Evolutionary conservation across 306 rosid genomes (phyloP).

Genomic region (Amphicarpaea edgeworthii): DNA sequence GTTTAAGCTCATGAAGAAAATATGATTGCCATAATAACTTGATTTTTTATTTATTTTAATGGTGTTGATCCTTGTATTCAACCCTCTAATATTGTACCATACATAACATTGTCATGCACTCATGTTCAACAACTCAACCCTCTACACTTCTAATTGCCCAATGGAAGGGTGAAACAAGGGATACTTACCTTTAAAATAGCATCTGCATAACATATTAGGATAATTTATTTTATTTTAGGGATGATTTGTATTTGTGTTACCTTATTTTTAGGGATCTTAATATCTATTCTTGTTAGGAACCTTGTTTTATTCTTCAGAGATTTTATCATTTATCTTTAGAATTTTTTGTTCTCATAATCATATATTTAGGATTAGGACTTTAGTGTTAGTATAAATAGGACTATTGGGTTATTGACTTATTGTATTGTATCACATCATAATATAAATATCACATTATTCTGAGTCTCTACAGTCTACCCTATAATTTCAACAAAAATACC

Average conservation of each 20-base stretch:
- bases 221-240: neutral
- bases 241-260: neutral
- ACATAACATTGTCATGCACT: conserved; percentile 2
- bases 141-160: neutral
- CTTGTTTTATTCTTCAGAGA: neutral
- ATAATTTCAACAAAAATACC: neutral
- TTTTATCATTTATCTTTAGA: neutral
- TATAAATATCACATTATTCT: conserved; percentile 13
- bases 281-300: neutral
- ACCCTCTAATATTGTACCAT: conserved; percentile 6
- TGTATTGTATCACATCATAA: conserved; percentile 5
- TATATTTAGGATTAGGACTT: neutral
- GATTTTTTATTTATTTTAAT: neutral
- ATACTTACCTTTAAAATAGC: conserved; percentile 2
- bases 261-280: neutral
- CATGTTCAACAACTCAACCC: neutral
- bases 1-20: conserved; percentile 39
- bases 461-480: neutral
- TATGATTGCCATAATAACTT: conserved; percentile 16
- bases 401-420: neutral
- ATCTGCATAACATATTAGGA: neutral
- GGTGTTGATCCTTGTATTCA: conserved; percentile 2
- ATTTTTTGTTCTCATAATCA: neutral
- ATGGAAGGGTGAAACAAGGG: neutral
- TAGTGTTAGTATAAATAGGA: conserved; percentile 27